These are phyloP conservation scores for Lithospermum erythrorhizon DNA, from an alignment of 257 asterid species.

Conservation along the genomic window DNA sequence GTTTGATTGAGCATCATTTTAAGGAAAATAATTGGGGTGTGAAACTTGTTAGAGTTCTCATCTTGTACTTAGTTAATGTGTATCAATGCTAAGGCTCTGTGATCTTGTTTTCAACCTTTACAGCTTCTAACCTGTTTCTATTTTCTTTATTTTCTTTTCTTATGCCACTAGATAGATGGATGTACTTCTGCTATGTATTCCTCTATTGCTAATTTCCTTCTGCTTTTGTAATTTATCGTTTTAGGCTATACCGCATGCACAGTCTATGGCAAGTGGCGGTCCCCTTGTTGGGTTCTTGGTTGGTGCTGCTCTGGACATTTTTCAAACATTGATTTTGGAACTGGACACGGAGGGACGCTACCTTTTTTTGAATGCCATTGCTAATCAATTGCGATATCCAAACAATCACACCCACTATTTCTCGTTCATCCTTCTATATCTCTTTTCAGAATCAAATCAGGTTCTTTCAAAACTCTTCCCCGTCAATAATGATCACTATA, in stretches of 20 bases:
- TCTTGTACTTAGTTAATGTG: no score
- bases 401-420: conserved; percentile 93
- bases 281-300: conserved; percentile 47
- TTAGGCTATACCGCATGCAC: conserved; percentile 80
- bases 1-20: no score
- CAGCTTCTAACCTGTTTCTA: neutral
- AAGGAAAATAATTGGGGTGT: no score
- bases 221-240: conserved; percentile 6
- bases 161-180: neutral
- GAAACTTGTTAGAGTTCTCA: no score
- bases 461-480: conserved; percentile 12
- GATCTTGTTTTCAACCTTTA: no score
- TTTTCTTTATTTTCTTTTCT: neutral
- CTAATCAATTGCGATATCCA: conserved; percentile 94
- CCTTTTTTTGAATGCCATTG: conserved; percentile 85
- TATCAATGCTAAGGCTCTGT: no score
- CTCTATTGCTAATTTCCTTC: neutral
- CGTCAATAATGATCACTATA: neutral
- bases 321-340: conserved; percentile 69
- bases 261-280: conserved; percentile 47
- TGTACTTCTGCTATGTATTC: neutral
- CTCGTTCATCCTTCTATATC: conserved; percentile 79
- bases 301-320: conserved; percentile 83
- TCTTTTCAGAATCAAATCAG: conserved; percentile 81
- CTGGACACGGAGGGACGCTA: conserved; percentile 94